Percentiles rank a stretch among this genome's conserved stretches.
These are phyloP conservation scores for Fusarium subtropicale DNA, from an alignment of 2,329 filamentous ascomycete genomes.

Conservation along the genomic window DNA sequence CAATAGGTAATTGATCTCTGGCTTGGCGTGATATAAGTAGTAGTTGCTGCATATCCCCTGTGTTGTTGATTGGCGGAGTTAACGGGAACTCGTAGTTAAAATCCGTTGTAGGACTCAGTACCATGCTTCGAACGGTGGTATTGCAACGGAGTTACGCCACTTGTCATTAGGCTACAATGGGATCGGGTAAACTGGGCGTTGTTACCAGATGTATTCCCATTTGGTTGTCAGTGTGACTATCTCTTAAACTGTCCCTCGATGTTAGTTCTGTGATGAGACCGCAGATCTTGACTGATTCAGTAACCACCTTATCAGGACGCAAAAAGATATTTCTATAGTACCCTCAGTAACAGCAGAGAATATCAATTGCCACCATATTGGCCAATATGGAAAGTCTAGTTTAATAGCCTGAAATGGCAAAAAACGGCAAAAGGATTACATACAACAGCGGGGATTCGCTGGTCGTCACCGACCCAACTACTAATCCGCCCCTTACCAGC, in stretches of 20 bases:
- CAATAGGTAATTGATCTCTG: fast-evolving
- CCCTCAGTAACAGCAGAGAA: no score
- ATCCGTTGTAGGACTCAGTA: background rate
- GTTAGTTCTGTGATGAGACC: background rate
- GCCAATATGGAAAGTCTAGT: background rate
- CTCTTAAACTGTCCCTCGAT: background rate
- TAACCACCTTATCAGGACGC: background rate
- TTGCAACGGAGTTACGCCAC: background rate
- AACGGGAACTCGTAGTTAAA: conserved; percentile 1
- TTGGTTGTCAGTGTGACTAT: background rate
- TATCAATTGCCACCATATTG: no score
- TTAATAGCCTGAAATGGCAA: background rate
- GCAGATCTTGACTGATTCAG: background rate
- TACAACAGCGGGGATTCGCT: conserved; percentile 8
- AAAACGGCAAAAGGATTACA: background rate
- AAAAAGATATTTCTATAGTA: background rate
- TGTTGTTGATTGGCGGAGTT: background rate
- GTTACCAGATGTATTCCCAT: background rate
- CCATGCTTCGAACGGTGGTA: background rate
- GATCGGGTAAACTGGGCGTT: fast-evolving
- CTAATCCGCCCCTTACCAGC: conserved; percentile 4
- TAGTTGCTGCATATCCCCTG: fast-evolving
- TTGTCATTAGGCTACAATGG: fast-evolving
- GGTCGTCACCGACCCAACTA: conserved; percentile 7
- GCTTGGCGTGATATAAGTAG: background rate